Base-by-base conservation (phyloP, 2,329 filamentous ascomycete genomes). In the Colletotrichum plurivorum region DNA sequence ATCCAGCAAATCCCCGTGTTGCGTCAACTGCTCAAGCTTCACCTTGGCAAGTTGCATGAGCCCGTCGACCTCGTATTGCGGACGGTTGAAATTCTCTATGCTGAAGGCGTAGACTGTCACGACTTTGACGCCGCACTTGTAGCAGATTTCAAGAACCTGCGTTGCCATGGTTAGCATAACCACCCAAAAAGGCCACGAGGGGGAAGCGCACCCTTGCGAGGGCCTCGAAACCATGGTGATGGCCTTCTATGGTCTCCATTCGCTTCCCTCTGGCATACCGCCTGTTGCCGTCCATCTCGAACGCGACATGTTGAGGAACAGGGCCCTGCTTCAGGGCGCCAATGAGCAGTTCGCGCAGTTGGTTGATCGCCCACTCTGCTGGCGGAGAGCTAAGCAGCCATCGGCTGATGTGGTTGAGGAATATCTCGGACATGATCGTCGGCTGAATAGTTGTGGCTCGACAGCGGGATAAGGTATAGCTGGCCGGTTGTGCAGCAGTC, bases 71-170 rank as follows among this genome's bases (percentile, higher is more conserved):
- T 99, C 96, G 81, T 97, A 96, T 81, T 96, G 95, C 22, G 94
- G 95, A 6, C 96, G 91, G 80, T 98, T 97, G 85, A 97, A 99
- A 84, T 99, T 99, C 82, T 99, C 96, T 76, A 99, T 98, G 78
- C 94, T 97, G 83, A 99, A 99, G 16, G 96, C 96, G 80, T 98
- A 99, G 72, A 99, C 94, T 4, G 96, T 98, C 46, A 99, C 95
- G 9, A 97, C 94, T 80, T 96, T 95, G 71, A 99, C 95, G 63
- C 96, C 96, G 68, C 93, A 94, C 79, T 97, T 98, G 86, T 98
- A 99, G 87, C 96, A 98, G 63, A 99, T 93, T 81, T 99, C 96
- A 69, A 99, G 90, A 61, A 98, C 94, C 92, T 93, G 74, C 10
- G 31, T 25, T 48, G n/a, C 39, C 4, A 20, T 12, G n/a, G 41